Evolutionary conservation across 2,329 filamentous ascomycete genomes (phyloP), one percentile per base, ranked within the genome.

Genomic region (Arthrinium phaeospermum): DNA sequence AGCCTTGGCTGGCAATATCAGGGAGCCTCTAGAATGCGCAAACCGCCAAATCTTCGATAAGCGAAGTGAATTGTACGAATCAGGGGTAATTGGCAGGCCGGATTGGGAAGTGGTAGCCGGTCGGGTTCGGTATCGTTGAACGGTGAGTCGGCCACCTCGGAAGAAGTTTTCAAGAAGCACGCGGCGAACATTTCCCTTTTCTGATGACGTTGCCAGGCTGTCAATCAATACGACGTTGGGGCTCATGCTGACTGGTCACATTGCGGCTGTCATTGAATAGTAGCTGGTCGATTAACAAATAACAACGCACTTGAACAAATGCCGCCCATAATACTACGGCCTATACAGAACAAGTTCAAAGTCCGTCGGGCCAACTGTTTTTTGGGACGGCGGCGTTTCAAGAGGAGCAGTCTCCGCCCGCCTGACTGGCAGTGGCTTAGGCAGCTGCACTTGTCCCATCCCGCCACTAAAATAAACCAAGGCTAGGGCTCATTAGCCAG

Each of bases 351-450:
- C 51, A n/a, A 22, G 53, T 30, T 61, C 27, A 61, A 61, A 61
- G 53, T 61, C 53, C 53, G 53, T 61, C 53, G 53, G 53, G 53
- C 30, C 53, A 61, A 61, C 53, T 61, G 30, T 37, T 16, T 22
- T 22, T 30, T 30, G 27, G 16, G 8, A 37, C 53, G 53, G 34
- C 53, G 53, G 53, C 16, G 53, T 61, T 61, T 61, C 53, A 61
- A 37, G 16, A 34, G 53, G 53, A 61, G 53, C 30, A 37, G 8
- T 34, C 30, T 61, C 53, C 30, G 51, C 14, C 49, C n/a, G 51
- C 27, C 16, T 12, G 30, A 10, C 53, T 61, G 30, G 16, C 53
- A 61, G 14, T 22, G 53, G 27, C 30, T 61, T 37, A 37, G 53
- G 16, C 2, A 16, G 19, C 53, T 61, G 22, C 37, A 49, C 1